Evolutionary conservation across 1,284 basidiomycete genomes (phyloP).

Genomic region (Cutaneotrichosporon cutaneum): DNA sequence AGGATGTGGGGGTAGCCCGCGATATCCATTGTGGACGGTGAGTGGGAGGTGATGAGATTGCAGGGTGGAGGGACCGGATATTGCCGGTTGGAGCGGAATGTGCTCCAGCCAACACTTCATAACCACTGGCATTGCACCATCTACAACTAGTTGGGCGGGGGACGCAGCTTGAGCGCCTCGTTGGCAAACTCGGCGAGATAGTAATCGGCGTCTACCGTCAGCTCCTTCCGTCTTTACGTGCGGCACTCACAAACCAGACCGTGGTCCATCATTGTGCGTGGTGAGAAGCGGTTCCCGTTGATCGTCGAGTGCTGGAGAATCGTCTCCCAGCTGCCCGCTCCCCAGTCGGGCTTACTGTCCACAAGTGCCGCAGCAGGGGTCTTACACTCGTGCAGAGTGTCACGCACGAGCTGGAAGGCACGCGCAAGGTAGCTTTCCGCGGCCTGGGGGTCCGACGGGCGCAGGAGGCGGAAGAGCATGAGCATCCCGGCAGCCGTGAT

Average conservation of each 20-base stretch:
- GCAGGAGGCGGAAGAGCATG: conserved; percentile 35
- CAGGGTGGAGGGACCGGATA: no score
- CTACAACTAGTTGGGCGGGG: background rate
- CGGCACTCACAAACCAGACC: conserved; percentile 23
- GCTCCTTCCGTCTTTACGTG: background rate
- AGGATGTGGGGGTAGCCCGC: conserved; percentile 1
- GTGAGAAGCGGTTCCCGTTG: conserved; percentile 34
- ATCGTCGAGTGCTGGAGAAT: conserved; percentile 46
- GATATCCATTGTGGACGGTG: background rate
- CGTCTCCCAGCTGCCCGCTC: conserved; percentile 46
- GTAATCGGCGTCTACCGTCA: conserved; percentile 36
- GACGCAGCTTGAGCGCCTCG: conserved; percentile 34
- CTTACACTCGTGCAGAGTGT: conserved; percentile 30
- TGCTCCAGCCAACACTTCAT: no score
- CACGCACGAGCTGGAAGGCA: conserved; percentile 32
- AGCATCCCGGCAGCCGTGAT: conserved; percentile 39
- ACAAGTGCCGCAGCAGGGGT: conserved; percentile 25
- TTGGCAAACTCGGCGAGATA: conserved; percentile 45
- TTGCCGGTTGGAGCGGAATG: no score
- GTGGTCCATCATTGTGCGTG: conserved; percentile 34
- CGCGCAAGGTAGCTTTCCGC: conserved; percentile 37
- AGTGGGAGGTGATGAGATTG: no score
- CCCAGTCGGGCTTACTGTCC: conserved; percentile 36
- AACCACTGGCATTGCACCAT: no score
- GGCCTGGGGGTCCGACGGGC: conserved; percentile 21